Conservation (phyloP, 805 yeast genomes). For the Zygosaccharomyces bailii region DNA sequence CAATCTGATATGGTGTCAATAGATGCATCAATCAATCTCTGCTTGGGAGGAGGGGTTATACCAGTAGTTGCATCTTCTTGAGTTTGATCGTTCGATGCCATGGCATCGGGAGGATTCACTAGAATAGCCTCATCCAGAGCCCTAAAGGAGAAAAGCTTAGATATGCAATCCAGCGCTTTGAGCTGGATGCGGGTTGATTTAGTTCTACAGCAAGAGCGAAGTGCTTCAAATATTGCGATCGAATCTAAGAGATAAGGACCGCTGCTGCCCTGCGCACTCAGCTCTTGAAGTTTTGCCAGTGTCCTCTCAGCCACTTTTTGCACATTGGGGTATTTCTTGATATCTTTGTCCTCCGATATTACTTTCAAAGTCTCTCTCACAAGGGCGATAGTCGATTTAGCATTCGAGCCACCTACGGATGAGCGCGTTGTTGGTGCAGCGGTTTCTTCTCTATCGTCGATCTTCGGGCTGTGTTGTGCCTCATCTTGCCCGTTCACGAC, state of each 20-base stretch:
- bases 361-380: slow-evolving; percentile 57
- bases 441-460: neutral
- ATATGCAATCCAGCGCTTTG: slow-evolving; percentile 76
- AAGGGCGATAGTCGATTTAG: slow-evolving; percentile 37
- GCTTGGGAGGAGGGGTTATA: slow-evolving; percentile 52
- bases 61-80: slow-evolving; percentile 31
- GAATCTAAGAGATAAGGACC: slow-evolving; percentile 41
- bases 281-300: slow-evolving; percentile 29
- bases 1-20: slow-evolving; percentile 80
- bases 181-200: slow-evolving; percentile 61
- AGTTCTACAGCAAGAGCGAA: slow-evolving; percentile 71
- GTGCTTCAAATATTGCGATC: slow-evolving; percentile 66
- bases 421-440: neutral
- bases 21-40: slow-evolving; percentile 71
- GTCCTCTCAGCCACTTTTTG: slow-evolving; percentile 34
- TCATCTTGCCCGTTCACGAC: slow-evolving; percentile 7
- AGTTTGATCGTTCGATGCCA: slow-evolving; percentile 33
- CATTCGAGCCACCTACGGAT: slow-evolving; percentile 20
- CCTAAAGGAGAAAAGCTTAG: slow-evolving; percentile 78
- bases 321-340: slow-evolving; percentile 44
- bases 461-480: slow-evolving; percentile 20
- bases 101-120: slow-evolving; percentile 45
- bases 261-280: slow-evolving; percentile 25
- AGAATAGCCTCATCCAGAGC: slow-evolving; percentile 63
- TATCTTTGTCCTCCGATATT: slow-evolving; percentile 58